phyloP scores from a whole-genome alignment of 192 early-diverging fungal species.

The Gryganskiella cystojenkinii region DNA sequence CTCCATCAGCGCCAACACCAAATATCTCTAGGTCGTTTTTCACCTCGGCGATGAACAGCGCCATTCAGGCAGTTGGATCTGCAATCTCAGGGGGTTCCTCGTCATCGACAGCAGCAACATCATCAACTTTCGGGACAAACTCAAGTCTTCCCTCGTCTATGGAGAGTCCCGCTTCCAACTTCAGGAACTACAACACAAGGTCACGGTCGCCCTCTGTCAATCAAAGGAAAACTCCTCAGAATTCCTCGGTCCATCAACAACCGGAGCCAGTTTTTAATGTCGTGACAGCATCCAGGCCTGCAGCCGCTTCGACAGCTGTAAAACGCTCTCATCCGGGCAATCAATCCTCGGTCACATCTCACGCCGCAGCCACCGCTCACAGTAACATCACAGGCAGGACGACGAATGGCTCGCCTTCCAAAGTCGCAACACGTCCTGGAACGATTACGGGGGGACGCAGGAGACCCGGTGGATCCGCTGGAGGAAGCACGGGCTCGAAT shows the following conservation, averaged over 20 bases:
- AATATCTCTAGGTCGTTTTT: conserved; percentile 17
- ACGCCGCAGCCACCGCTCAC: neutral
- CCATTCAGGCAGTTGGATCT: conserved; percentile 36
- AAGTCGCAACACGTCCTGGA: conserved; percentile 23
- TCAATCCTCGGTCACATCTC: neutral
- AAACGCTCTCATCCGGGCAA: conserved; percentile 14
- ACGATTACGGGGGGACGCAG: conserved; percentile 42
- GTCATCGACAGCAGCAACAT: neutral
- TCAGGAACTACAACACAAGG: neutral
- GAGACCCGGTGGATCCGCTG: conserved; percentile 12
- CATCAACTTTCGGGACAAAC: neutral
- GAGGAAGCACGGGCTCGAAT: conserved; percentile 1
- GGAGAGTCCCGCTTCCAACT: neutral
- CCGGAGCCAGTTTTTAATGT: conserved; percentile 36
- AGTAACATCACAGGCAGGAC: no score
- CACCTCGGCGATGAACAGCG: conserved; percentile 30
- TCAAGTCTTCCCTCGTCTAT: neutral
- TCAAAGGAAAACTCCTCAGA: neutral
- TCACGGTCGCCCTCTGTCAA: conserved; percentile 1
- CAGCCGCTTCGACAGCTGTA: neutral
- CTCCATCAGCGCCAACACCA: neutral
- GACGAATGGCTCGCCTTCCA: neutral
- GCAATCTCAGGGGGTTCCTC: conserved; percentile 33
- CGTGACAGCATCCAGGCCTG: conserved; percentile 15
- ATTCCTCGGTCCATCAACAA: neutral